These are phyloP conservation scores for Rhizoclosmatium sp. DNA, from an alignment of 192 early-diverging fungal species.

Conservation along the genomic window DNA sequence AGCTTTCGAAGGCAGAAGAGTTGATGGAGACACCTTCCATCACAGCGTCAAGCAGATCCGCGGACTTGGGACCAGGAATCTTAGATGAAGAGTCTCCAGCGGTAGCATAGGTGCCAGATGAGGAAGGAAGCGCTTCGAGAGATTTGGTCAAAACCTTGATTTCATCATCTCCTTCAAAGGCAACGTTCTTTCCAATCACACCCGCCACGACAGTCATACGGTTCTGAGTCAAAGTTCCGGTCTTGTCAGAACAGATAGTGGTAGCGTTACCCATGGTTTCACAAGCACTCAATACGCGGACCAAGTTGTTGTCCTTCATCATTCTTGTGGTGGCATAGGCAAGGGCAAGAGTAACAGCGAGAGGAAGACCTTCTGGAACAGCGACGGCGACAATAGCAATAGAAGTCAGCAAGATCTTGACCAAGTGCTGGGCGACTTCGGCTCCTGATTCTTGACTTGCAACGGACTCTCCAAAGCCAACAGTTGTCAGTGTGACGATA, in stretches of 20 bases:
- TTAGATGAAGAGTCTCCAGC: neutral
- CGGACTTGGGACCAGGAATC: neutral
- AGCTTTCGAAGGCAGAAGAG: slow-evolving; percentile 43
- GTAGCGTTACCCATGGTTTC: slow-evolving; percentile 99
- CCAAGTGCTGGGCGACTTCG: slow-evolving; percentile 33
- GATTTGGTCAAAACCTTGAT: neutral
- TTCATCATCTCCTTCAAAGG: slow-evolving; percentile 63
- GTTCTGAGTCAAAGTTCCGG: slow-evolving; percentile 97
- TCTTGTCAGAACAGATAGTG: slow-evolving; percentile 99
- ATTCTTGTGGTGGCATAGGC: slow-evolving; percentile 94
- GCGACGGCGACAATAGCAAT: slow-evolving; percentile 97
- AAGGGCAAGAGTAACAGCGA: slow-evolving; percentile 95
- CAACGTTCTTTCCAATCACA: slow-evolving; percentile 70
- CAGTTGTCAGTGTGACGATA: slow-evolving; percentile 42
- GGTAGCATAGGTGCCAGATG: neutral
- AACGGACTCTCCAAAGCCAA: slow-evolving; percentile 27
- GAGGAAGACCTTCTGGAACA: slow-evolving; percentile 96
- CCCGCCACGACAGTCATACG: slow-evolving; percentile 95
- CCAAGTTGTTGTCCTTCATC: slow-evolving; percentile 97
- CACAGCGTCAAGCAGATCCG: slow-evolving; percentile 6
- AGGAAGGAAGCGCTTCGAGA: slow-evolving; percentile 9
- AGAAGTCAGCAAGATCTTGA: slow-evolving; percentile 82
- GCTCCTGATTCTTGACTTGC: slow-evolving; percentile 26
- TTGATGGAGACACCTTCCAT: slow-evolving; percentile 45
- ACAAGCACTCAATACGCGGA: slow-evolving; percentile 93